Evolutionary conservation across 139 green algal species (phyloP), one percentile per base, ranked within the genome.

Genomic region (Micromonas pusilla): DNA sequence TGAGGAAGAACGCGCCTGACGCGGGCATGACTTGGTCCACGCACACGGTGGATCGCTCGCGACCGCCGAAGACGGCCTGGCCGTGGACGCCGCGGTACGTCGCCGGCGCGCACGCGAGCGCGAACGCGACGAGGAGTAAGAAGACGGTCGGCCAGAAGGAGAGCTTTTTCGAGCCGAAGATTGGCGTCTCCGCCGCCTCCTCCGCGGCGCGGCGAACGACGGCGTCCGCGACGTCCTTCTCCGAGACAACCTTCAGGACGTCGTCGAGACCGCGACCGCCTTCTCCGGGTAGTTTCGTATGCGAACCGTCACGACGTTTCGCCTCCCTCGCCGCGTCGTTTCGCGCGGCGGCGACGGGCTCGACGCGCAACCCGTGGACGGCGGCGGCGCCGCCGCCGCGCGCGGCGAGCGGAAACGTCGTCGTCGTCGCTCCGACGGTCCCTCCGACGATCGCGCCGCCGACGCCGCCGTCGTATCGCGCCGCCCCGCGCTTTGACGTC

Each of bases 1-100:
- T 23, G 45, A 57, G 9, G 65, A 72, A 13, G 30, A 16, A 19
- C n/a, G 30, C 3, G 21, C 3, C 28, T 45, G 33, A 39, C 33
- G 4, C 65, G 65, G 32, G 26, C 26, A 72, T 39, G 65, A 72
- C 13, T 72, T 39, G 62, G 26, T 68, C 62, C 9, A 68, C 62
- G 62, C 62, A 68, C 4, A 36, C 25, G 26, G 62, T 36, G 62
- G 20, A 6, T 16, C n/a, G n/a, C 25, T 32, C 62, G n/a, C 25
- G 25, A 16, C n/a, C 26, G 5, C 62, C 62, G 20, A 68, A 68
- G 5, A 68, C 20, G 4, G 13, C 25, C 3, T 52, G 3, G 28
- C 28, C n/a, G 26, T 32, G 13, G 38, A 39, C 30, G 26, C n/a
- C 13, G 28, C 65, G 65, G 13, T 52, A 16, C 33, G 38, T 4